Evolutionary conservation across 1,284 basidiomycete genomes (phyloP), one percentile per base, ranked within the genome.

Genomic region (Ustilago curta): DNA sequence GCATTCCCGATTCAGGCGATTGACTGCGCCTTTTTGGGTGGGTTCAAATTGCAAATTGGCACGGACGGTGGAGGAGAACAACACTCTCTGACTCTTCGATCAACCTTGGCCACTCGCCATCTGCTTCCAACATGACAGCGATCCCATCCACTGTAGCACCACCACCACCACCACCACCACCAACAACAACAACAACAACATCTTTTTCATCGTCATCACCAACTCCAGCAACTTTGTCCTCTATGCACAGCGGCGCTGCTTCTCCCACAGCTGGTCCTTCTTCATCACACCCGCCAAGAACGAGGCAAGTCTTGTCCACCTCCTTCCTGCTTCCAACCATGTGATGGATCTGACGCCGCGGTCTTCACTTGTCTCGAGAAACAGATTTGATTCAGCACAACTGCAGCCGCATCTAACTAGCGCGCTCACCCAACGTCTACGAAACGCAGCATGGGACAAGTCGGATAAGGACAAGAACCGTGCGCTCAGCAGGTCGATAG

Each of bases 401-500:
- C 42, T 76, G 4, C 64, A 70, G 39, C 50, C 68, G 0, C 61
- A 67, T 39, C 61, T 76, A 6, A 47, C 57, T 14, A 66, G 57
- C 54, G 53, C 60, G 2, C 57, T 77, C 4, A 23, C 45, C 19
- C 8, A 45, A 11, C 52, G 48, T 1, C 59, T 79, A 6, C 56
- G 70, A 27, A 54, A 55, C 18, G 71, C 60, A 53, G 43, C 57
- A 23, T 76, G 68, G 75, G 71, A 74, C 66, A 74, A 71, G 60
- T 35, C 48, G 42, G 73, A 79, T 54, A 77, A 72, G 66, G 71
- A 73, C 9, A 63, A 59, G 50, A 76, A 70, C 25, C 62, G 67
- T 5, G 43, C 64, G 3, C 50, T 79, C 7, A 77, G 75, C 52
- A 52, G 65, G 27, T 53, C 57, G 7, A 63, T 79, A 43, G 77